Conservation (phyloP, 345 rosid genomes). For the Abelmoschus esculentus region DNA sequence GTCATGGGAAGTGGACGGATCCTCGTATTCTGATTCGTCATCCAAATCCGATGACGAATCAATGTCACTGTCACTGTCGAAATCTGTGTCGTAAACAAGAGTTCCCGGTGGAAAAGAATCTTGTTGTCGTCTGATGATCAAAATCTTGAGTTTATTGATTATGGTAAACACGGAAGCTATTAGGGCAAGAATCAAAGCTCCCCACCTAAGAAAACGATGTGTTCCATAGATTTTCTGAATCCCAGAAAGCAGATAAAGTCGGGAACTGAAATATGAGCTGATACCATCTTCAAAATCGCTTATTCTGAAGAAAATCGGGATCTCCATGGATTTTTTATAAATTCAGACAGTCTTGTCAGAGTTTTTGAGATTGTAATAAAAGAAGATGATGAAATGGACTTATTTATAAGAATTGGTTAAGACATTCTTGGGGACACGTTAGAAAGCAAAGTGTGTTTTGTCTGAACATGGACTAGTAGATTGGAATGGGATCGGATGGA, state of each 20-base stretch:
- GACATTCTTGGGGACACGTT: no score
- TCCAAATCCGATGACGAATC: constrained; percentile 26
- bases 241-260: constrained; percentile 24
- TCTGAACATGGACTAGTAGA: no score
- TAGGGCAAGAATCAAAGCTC: constrained; percentile 52
- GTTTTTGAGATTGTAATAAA: not conserved
- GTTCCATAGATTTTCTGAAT: constrained; percentile 26
- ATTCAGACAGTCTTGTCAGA: not conserved
- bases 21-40: constrained; percentile 24
- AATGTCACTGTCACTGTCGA: constrained; percentile 11
- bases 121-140: constrained; percentile 26
- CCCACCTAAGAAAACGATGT: constrained; percentile 57
- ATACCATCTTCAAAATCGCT: constrained; percentile 45
- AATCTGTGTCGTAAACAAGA: constrained; percentile 19
- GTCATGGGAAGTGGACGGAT: constrained; percentile 2
- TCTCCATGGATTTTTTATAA: constrained; percentile 36
- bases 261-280: constrained; percentile 33
- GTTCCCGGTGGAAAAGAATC: constrained; percentile 17
- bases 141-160: constrained; percentile 31
- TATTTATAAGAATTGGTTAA: not conserved
- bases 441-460: no score
- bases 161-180: constrained; percentile 53
- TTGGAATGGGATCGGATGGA: not conserved
- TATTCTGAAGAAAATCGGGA: constrained; percentile 53
- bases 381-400: not conserved